These are phyloP conservation scores for Larix kaempferi DNA, from an alignment of 75 land plant genomes.

Conservation along the genomic window DNA sequence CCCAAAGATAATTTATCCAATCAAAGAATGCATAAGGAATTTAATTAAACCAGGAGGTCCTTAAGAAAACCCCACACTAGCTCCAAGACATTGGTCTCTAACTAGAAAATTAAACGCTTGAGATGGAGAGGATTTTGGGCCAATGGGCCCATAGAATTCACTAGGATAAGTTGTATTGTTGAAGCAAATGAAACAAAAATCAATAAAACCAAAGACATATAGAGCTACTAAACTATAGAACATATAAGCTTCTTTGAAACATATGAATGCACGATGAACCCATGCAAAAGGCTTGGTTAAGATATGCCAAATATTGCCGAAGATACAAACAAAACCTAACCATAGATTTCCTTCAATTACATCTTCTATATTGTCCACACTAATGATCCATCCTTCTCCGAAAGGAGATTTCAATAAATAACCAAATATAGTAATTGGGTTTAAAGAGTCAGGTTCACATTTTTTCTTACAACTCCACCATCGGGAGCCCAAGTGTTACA, in stretches of 20 bases:
- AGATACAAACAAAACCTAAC: slow-evolving; percentile 14
- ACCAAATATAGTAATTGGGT: slow-evolving; percentile 8
- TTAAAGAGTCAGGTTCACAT: slow-evolving; percentile 4
- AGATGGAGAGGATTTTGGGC: not conserved
- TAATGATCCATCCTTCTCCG: slow-evolving; percentile 29
- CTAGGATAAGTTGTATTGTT: not conserved
- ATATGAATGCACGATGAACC: not conserved
- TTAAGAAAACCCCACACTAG: not conserved
- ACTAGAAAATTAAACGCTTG: slow-evolving; percentile 4
- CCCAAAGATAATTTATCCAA: not conserved
- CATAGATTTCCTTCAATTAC: slow-evolving; percentile 12
- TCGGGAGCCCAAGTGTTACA: not conserved
- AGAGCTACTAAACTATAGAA: not conserved
- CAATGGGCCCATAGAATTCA: not conserved
- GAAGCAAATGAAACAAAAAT: not conserved
- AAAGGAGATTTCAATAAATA: slow-evolving; percentile 23
- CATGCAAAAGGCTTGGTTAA: slow-evolving; percentile 14
- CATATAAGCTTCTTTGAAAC: not conserved
- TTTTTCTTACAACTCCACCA: not conserved
- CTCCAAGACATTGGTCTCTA: not conserved
- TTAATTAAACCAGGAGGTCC: not conserved
- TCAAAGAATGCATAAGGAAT: not conserved
- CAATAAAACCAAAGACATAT: not conserved
- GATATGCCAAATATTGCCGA: slow-evolving; percentile 11
- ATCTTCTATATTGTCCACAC: slow-evolving; percentile 27